These are phyloP conservation scores for Cunninghamia lanceolata DNA, from an alignment of 75 land plant species.

Conservation along the genomic window DNA sequence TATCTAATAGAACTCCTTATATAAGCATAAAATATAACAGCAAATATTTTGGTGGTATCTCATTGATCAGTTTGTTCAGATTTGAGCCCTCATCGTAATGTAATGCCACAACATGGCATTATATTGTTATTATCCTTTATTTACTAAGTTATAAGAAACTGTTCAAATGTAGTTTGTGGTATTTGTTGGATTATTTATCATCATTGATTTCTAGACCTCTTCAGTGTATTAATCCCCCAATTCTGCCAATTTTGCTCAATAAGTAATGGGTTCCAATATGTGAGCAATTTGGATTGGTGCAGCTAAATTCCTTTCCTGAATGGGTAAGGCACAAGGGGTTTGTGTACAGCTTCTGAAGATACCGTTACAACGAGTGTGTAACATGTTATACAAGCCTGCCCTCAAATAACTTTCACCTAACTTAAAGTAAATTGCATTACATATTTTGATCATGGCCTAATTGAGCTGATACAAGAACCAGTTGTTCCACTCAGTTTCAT, in stretches of 20 bases:
- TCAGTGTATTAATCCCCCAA: not conserved
- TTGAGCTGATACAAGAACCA: not conserved
- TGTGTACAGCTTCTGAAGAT: not conserved
- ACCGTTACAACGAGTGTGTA: not conserved
- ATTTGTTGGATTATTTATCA: not conserved
- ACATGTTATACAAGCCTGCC: not conserved
- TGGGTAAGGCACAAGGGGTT: not conserved
- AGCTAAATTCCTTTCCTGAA: not conserved
- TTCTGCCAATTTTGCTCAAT: not conserved
- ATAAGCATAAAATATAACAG: not conserved
- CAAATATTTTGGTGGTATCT: not conserved
- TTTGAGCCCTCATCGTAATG: not conserved
- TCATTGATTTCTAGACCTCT: not conserved
- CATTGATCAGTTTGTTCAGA: not conserved
- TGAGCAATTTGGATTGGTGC: not conserved
- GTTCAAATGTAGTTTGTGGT: not conserved
- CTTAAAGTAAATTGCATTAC: not conserved
- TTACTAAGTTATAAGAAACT: not conserved
- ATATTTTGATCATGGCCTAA: not conserved
- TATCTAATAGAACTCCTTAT: not conserved
- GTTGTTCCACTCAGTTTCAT: not conserved
- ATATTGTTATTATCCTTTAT: not conserved
- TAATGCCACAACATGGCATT: not conserved
- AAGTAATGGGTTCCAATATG: not conserved
- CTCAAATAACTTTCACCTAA: not conserved